A percentile compares a stretch with the other conserved stretches of the same genome.
Evolutionary conservation across 1,139 yeast species (phyloP).

Genomic region (Zygosaccharomyces pseudobailii): DNA sequence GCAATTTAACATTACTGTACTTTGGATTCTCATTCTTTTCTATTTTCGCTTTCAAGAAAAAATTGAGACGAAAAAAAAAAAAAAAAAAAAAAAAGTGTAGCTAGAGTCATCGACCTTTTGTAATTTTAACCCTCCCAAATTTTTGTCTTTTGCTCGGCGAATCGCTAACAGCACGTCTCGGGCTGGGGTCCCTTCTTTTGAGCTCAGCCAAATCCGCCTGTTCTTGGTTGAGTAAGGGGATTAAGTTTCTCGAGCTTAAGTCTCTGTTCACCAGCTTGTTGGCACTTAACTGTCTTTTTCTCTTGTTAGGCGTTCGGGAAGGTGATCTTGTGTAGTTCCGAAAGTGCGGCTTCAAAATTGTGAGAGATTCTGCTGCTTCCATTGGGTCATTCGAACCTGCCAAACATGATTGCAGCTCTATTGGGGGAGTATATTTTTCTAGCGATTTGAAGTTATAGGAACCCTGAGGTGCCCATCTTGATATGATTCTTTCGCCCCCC

Average conservation of each 20-base stretch:
- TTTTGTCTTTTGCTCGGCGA: slow-evolving; percentile 13
- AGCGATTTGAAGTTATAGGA: slow-evolving; percentile 22
- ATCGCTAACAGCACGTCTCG: slow-evolving; percentile 5
- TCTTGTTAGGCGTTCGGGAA: slow-evolving; percentile 5
- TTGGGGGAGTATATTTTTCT: slow-evolving; percentile 7
- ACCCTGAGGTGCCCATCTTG: slow-evolving; percentile 31
- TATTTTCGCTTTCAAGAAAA: no score
- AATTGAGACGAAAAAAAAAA: no score
- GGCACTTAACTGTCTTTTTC: slow-evolving; percentile 1
- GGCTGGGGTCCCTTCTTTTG: slow-evolving; percentile 1
- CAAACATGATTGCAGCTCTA: not conserved
- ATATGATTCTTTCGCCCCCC: slow-evolving; percentile 20
- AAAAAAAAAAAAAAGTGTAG: not conserved
- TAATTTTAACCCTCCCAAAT: slow-evolving; percentile 15
- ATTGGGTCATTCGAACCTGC: slow-evolving; percentile 7
- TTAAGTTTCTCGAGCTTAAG: no score
- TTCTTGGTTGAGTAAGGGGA: not conserved
- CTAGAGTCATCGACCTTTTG: slow-evolving; percentile 3
- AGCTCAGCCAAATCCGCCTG: slow-evolving; percentile 2
- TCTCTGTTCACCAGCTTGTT: slow-evolving; percentile 4
- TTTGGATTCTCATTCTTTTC: no score
- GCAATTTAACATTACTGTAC: no score
- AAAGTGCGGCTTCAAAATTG: slow-evolving; percentile 3
- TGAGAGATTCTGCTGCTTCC: slow-evolving; percentile 4
- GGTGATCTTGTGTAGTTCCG: slow-evolving; percentile 2